Base-by-base conservation (phyloP, 1,284 basidiomycete species). In the Ganoderma sp. region DNA sequence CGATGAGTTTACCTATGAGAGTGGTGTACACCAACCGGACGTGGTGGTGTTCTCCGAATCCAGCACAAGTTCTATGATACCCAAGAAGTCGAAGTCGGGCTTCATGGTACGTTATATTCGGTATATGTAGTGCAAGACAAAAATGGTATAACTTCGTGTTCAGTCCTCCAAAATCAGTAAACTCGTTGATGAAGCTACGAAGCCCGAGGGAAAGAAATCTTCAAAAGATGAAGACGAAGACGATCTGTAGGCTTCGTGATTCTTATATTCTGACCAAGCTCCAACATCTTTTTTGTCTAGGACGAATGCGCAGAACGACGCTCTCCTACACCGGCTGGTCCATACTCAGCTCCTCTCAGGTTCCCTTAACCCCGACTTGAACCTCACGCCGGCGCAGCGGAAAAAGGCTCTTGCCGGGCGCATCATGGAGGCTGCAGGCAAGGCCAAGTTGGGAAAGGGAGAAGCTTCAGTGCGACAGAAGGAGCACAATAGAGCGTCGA, bases 121-220 rank as follows among this genome's bases (percentile, higher is more conserved):
- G 63, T 60, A 71, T 52, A 62, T n/a, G 1, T 28, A 34, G 7
- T 10, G 39, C 39, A 39, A 17, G n/a, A 10, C 39, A 39, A 17
- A 32, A 7, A 28, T 4, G 54, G 12, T 43, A 15, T 39, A 7
- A 28, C 41, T 10, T 5, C 9, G 45, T 7, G 10, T 34, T 32
- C 73, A 94, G 93, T 94, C 93, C 2, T 91, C 92, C 25, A 93
- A 90, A 80, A 85, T 92, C 22, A 84, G 85, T 17, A 89, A 88
- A 75, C 70, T 92, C 56, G 82, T 83, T 14, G 73, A 81, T 61
- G 82, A 84, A 39, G 71, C 78, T 5, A 71, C 67, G 9, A 71
- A 69, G 63, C 72, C 71, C 58, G 71, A 72, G 4, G 69, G 74
- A 50, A 75, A 76, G 67, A 73, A 73, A 25, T 73, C 25, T 14